Evolutionary conservation across 345 rosid genomes (phyloP), one percentile per base, ranked within the genome.

Genomic region (Hibiscus trionum): DNA sequence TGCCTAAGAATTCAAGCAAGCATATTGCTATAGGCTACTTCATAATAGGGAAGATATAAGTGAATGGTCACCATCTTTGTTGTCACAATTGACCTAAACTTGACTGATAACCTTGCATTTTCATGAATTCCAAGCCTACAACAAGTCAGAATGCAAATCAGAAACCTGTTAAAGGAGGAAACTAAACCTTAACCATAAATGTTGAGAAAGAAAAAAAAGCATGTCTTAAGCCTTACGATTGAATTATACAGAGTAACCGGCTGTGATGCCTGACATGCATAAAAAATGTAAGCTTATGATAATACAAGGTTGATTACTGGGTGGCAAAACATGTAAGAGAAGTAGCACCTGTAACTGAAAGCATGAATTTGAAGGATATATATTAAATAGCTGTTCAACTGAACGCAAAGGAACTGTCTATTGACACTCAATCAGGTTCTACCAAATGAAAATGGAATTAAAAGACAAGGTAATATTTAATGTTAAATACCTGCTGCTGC

Each of bases 401-500:
- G 17, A 21, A 46, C 10, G 14, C 9, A 21, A n/a, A 26, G 35
- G n/a, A 2, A 46, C 53, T n/a, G 21, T 49, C 70, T 46, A 65
- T 21, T 5, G 55, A 44, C 21, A 66, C 26, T 66, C 19, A 44
- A 66, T 29, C 56, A 66, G 33, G 55, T 66, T 64, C 49, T 64
- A 26, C 17, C 35, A 14, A 17, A 66, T 24, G 35, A 44, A 66
- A 44, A 47, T 66, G 35, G n/a, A 10, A 24, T 26, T 46, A 66
- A 7, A 42, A 24, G 70, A 11, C 69, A 42, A 39, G 46, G 50
- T 63, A 63, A 63, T 39, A 9, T 37, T 6, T 24, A n/a, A 62
- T 33, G 47, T 31, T 17, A 59, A 59, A n/a, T 69, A 79, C 84
- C 78, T 66, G 49, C n/a, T 69, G 55, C 16, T 59, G 47, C 71